phyloP scores from a whole-genome alignment of 2,329 filamentous ascomycete genomes.

The Eutypa lata region DNA sequence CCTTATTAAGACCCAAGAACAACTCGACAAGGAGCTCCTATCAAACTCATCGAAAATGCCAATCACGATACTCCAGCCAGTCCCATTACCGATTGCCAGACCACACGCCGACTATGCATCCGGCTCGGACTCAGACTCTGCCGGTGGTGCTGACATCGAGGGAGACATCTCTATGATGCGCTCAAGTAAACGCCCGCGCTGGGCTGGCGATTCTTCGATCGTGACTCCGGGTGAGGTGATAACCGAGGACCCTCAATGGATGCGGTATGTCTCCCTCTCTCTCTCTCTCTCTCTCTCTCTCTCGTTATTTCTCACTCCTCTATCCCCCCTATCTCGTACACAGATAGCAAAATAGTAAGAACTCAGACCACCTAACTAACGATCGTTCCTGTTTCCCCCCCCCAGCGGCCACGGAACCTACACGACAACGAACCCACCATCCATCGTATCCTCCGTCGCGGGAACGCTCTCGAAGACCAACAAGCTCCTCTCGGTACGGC shows the following conservation, averaged over 20 bases:
- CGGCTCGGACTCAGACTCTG: slow-evolving; percentile 36
- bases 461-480: slow-evolving; percentile 91
- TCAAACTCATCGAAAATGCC: slow-evolving; percentile 21
- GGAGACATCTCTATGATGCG: slow-evolving; percentile 43
- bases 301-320: neutral
- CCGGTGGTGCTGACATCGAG: slow-evolving; percentile 43
- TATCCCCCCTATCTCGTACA: slow-evolving; percentile 2
- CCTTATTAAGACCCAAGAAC: neutral
- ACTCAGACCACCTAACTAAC: neutral
- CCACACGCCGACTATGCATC: slow-evolving; percentile 6
- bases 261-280: slow-evolving; percentile 55
- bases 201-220: slow-evolving; percentile 47
- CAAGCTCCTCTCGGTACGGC: slow-evolving; percentile 89
- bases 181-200: slow-evolving; percentile 35
- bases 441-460: slow-evolving; percentile 86
- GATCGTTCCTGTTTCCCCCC: neutral
- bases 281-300: neutral
- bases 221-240: slow-evolving; percentile 88
- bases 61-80: slow-evolving; percentile 32
- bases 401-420: slow-evolving; percentile 89
- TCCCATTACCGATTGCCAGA: slow-evolving; percentile 13
- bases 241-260: slow-evolving; percentile 93
- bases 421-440: slow-evolving; percentile 55
- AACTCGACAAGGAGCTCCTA: neutral
- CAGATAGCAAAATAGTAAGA: neutral